Conservation (phyloP, 2,329 filamentous ascomycete genomes). For the Fusarium tricinctum region DNA sequence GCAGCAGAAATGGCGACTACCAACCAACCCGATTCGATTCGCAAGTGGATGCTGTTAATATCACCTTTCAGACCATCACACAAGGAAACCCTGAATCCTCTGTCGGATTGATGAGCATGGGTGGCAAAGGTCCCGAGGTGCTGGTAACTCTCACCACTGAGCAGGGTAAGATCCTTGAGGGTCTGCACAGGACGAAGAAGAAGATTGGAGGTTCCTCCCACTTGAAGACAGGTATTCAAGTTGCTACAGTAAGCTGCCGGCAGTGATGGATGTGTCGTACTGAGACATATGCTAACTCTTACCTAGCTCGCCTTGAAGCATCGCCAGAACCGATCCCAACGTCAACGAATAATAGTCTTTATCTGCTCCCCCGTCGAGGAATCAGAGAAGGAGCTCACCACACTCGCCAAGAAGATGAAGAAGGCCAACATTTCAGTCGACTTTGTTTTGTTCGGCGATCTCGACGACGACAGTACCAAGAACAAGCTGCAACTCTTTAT, state of each 20-base stretch:
- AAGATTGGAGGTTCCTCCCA: slow-evolving; percentile 93
- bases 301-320: slow-evolving; percentile 92
- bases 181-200: slow-evolving; percentile 86
- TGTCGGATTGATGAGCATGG: slow-evolving; percentile 99
- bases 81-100: slow-evolving; percentile 96
- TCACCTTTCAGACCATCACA: slow-evolving; percentile 96
- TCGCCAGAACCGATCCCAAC: slow-evolving; percentile 96
- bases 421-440: slow-evolving; percentile 96
- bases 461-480: slow-evolving; percentile 87
- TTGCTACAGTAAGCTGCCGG: slow-evolving; percentile 81
- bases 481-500: slow-evolving; percentile 97
- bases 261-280: neutral
- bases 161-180: slow-evolving; percentile 94
- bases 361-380: slow-evolving; percentile 93
- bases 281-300: slow-evolving; percentile 41
- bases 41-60: slow-evolving; percentile 93
- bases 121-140: slow-evolving; percentile 95
- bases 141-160: slow-evolving; percentile 96
- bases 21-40: slow-evolving; percentile 96
- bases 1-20: slow-evolving; percentile 94
- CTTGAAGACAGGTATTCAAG: slow-evolving; percentile 93
- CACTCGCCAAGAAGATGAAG: slow-evolving; percentile 98
- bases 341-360: slow-evolving; percentile 97
- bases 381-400: slow-evolving; percentile 87
- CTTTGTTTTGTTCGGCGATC: slow-evolving; percentile 93